Conservation (phyloP, 805 yeast species). For the Hanseniaspora singularis region DNA sequence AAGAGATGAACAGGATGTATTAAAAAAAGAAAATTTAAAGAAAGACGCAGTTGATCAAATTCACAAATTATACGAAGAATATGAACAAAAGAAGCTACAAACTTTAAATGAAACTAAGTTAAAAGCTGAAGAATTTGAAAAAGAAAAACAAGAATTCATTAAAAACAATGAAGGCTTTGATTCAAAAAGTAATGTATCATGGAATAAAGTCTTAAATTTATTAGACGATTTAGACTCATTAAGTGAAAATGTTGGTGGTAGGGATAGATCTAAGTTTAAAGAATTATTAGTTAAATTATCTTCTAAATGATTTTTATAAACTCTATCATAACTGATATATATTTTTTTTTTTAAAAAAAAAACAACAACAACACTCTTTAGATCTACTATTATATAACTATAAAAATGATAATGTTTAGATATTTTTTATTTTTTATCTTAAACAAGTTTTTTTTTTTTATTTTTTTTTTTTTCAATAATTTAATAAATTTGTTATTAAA, state of each 20-base stretch:
- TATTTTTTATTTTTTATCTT: no score
- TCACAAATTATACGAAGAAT: constrained; percentile 85
- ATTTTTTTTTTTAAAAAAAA: no score
- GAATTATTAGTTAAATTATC: constrained; percentile 46
- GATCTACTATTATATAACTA: no score
- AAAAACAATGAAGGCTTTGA: constrained; percentile 17
- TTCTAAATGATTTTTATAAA: background rate
- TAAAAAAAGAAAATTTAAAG: constrained; percentile 54
- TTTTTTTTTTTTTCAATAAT: no score
- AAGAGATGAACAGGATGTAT: constrained; percentile 59
- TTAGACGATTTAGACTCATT: constrained; percentile 34
- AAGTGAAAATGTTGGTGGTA: constrained; percentile 31
- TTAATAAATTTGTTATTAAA: no score
- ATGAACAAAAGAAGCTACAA: constrained; percentile 70
- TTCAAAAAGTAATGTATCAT: constrained; percentile 67
- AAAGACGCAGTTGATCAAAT: constrained; percentile 69
- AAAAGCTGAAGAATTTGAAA: constrained; percentile 60
- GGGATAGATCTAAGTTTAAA: constrained; percentile 62
- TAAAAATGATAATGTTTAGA: no score
- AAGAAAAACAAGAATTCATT: constrained; percentile 65
- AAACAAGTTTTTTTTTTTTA: no score
- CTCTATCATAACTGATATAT: no score
- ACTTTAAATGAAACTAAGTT: constrained; percentile 48
- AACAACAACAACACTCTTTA: no score
- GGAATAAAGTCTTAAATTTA: constrained; percentile 55